A percentile compares a stretch with the other conserved stretches of the same genome.
These are phyloP conservation scores for Trichaptum fuscoviolaceum DNA, from an alignment of 768 basidiomycete species.

Conservation along the genomic window DNA sequence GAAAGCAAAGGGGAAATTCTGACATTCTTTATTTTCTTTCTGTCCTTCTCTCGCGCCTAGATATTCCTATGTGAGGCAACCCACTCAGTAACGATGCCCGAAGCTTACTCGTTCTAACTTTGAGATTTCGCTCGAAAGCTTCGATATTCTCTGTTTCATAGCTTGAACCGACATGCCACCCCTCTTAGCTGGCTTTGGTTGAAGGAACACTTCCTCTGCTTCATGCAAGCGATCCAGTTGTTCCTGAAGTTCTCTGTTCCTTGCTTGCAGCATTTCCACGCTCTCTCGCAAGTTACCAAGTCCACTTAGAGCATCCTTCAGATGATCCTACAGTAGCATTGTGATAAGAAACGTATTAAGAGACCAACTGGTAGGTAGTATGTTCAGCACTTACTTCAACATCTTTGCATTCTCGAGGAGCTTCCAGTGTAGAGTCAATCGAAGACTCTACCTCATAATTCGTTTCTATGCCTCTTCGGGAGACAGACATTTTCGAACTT, in stretches of 20 bases:
- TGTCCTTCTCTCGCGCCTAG: slow-evolving; percentile 20
- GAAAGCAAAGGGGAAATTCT: not conserved
- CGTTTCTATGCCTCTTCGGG: not conserved
- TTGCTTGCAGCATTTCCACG: not conserved
- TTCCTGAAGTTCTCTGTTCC: slow-evolving; percentile 15
- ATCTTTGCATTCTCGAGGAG: not conserved
- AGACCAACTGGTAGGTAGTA: not conserved
- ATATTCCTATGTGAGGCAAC: not conserved
- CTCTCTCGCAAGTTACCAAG: not conserved
- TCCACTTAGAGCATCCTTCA: not conserved
- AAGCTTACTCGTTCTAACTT: slow-evolving; percentile 23
- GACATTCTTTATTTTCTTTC: slow-evolving; percentile 19
- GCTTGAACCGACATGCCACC: slow-evolving; percentile 9
- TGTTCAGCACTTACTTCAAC: not conserved
- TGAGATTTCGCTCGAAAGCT: slow-evolving; percentile 18
- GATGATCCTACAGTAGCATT: not conserved
- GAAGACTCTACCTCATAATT: not conserved
- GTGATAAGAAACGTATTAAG: not conserved
- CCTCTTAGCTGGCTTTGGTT: slow-evolving; percentile 17
- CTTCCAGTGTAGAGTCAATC: not conserved
- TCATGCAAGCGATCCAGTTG: slow-evolving; percentile 15
- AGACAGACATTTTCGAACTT: not conserved
- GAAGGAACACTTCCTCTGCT: slow-evolving; percentile 16
- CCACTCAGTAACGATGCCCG: not conserved
- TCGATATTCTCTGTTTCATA: slow-evolving; percentile 17